Evolutionary conservation across 139 green algal genomes (phyloP).

Genomic region (Pleodorina starrii): DNA sequence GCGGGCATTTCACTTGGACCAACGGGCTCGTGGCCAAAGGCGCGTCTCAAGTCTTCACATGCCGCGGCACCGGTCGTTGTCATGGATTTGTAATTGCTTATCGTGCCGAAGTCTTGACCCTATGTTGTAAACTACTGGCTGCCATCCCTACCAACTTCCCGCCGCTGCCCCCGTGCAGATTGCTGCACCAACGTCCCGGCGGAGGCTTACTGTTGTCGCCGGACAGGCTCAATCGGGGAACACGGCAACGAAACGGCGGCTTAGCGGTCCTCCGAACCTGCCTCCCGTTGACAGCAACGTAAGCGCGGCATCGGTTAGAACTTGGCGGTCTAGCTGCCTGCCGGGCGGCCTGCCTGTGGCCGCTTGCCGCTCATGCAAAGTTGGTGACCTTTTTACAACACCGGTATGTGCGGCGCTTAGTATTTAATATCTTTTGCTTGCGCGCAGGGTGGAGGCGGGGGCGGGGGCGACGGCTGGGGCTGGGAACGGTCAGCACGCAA

Average conservation of each 20-base stretch:
- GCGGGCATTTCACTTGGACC: background rate
- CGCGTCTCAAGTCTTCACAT: background rate
- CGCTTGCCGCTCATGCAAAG: too few relatives aligned
- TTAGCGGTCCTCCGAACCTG: conserved; percentile 41
- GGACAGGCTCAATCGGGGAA: conserved; percentile 53
- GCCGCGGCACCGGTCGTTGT: background rate
- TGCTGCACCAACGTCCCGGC: background rate
- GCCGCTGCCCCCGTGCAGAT: background rate
- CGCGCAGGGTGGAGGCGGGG: conserved; percentile 59
- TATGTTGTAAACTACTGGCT: background rate
- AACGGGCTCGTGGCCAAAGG: background rate
- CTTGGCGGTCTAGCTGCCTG: too few relatives aligned
- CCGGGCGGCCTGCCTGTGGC: too few relatives aligned
- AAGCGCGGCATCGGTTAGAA: too few relatives aligned
- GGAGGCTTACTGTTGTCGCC: conserved; percentile 31
- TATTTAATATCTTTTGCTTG: background rate
- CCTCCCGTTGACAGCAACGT: conserved; percentile 54
- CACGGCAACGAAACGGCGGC: conserved; percentile 50
- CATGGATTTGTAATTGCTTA: too few relatives aligned
- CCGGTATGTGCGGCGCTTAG: too few relatives aligned
- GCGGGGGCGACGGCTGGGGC: conserved; percentile 66
- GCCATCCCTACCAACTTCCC: background rate
- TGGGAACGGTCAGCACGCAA: conserved; percentile 70
- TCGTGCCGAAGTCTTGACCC: too few relatives aligned
- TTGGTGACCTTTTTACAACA: too few relatives aligned